Evolutionary conservation across 2,329 filamentous ascomycete species (phyloP).

Genomic region (Pestalotiopsis sp.): DNA sequence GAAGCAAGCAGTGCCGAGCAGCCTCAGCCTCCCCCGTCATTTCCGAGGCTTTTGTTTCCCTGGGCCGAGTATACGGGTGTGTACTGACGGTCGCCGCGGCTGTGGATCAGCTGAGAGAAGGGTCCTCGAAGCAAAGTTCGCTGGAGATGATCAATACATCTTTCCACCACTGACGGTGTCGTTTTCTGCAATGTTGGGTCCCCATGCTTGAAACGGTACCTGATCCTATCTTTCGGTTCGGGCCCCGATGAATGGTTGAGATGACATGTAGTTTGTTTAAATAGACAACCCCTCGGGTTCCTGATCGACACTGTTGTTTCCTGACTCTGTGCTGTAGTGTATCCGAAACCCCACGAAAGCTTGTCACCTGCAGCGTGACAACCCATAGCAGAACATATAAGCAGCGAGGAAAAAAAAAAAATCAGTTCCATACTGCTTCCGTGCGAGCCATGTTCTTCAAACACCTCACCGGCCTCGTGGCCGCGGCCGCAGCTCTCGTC

Average conservation of each 20-base stretch:
- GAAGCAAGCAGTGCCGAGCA: background rate
- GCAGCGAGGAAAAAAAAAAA: background rate
- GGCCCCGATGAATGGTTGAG: background rate
- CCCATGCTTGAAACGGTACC: background rate
- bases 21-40: background rate
- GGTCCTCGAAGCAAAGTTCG: background rate
- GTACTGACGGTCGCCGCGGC: background rate
- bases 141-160: background rate
- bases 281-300: background rate
- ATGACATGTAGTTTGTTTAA: background rate
- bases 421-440: background rate
- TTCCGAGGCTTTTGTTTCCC: background rate
- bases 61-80: background rate
- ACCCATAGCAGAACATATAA: background rate
- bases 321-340: background rate
- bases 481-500: background rate
- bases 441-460: slow-evolving; percentile 9
- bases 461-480: background rate
- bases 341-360: background rate
- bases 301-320: background rate
- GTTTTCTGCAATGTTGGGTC: background rate
- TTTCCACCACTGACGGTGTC: slow-evolving; percentile 9
- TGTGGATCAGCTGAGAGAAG: background rate
- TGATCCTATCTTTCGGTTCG: background rate
- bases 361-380: background rate